Conservation (phyloP, 2,329 filamentous ascomycete genomes). For the Aurifilum marmelostoma region DNA sequence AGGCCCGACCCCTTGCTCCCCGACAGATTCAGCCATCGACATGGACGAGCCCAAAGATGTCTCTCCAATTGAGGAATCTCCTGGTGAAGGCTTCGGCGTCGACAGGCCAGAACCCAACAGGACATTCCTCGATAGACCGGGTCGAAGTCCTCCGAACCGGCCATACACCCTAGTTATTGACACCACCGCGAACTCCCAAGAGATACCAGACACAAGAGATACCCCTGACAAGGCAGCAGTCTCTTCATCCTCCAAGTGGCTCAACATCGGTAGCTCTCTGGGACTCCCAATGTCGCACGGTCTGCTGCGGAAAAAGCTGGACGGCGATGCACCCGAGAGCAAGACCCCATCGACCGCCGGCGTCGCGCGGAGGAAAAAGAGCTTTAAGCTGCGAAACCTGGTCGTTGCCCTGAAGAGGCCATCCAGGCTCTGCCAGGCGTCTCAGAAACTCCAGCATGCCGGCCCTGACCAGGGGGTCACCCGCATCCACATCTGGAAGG, state of each 20-base stretch:
- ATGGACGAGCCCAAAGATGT: background rate
- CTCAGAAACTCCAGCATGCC: background rate
- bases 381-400: background rate
- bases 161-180: too few species aligned
- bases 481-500: background rate
- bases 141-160: background rate
- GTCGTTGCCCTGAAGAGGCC: background rate
- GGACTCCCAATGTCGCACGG: background rate
- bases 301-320: background rate
- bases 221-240: background rate
- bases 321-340: background rate
- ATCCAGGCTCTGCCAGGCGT: background rate
- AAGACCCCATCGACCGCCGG: background rate
- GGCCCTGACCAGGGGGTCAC: background rate
- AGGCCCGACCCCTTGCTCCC: slow-evolving; percentile 8
- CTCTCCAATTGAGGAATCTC: background rate
- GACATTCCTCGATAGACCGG: too few species aligned
- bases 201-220: background rate
- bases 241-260: slow-evolving; percentile 3
- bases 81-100: background rate
- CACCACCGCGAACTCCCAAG: background rate
- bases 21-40: slow-evolving; percentile 5
- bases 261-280: background rate
- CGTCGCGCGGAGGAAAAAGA: background rate
- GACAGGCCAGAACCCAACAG: background rate